phyloP scores from a whole-genome alignment of 305 asterid species.

The Solanum chacoense region DNA sequence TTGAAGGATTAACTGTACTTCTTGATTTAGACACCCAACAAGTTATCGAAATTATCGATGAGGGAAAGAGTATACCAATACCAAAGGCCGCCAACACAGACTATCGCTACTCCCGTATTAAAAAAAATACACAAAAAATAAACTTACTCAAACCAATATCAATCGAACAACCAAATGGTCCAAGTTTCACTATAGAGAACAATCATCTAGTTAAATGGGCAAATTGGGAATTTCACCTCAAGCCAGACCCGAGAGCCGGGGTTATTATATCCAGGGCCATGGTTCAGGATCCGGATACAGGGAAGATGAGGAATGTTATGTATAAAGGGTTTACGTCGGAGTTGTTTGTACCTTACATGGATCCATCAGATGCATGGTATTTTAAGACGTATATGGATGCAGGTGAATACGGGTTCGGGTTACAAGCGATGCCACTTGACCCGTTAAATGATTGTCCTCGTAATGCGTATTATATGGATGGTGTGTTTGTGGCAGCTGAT shows the following conservation, averaged over 20 bases:
- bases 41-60: constrained; percentile 49
- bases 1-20: constrained; percentile 80
- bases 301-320: constrained; percentile 58
- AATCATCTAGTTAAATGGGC: constrained; percentile 78
- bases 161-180: constrained; percentile 85
- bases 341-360: constrained; percentile 91
- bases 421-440: constrained; percentile 84
- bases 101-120: constrained; percentile 48
- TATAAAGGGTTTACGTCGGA: constrained; percentile 80
- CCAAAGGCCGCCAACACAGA: constrained; percentile 76
- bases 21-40: constrained; percentile 65
- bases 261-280: constrained; percentile 61
- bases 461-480: constrained; percentile 84
- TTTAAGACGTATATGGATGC: constrained; percentile 98
- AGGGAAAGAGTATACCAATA: constrained; percentile 61
- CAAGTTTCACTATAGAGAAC: constrained; percentile 59
- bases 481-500: constrained; percentile 69
- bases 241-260: constrained; percentile 90
- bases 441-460: constrained; percentile 92
- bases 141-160: constrained; percentile 66
- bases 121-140: constrained; percentile 29
- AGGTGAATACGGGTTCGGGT: constrained; percentile 94
- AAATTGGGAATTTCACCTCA: constrained; percentile 91
- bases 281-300: constrained; percentile 51
- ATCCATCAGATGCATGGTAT: constrained; percentile 90